Evolutionary conservation across 768 basidiomycete species (phyloP).

Genomic region (Xerocomellus chrysenteron): DNA sequence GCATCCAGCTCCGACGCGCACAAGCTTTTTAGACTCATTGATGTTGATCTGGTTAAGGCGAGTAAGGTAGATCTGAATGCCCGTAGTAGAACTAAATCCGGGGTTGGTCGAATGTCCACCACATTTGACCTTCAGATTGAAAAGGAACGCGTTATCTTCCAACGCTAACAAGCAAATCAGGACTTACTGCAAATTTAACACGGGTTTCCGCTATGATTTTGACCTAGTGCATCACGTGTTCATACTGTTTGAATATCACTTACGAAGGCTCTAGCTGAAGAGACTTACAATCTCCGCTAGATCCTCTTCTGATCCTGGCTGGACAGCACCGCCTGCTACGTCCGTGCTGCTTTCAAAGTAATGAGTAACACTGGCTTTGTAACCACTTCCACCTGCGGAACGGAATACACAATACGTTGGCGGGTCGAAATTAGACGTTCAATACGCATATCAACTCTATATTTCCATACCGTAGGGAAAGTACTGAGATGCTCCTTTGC

Average conservation of each 20-base stretch:
- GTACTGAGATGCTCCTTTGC: conserved; percentile 6
- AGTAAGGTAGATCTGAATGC: conserved; percentile 29
- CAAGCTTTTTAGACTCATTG: neutral
- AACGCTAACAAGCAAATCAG: neutral
- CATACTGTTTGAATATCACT: neutral
- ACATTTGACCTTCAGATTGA: conserved; percentile 28
- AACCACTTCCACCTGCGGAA: conserved; percentile 13
- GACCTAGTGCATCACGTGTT: conserved; percentile 1
- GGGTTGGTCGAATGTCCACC: conserved; percentile 33
- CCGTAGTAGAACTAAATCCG: conserved; percentile 33
- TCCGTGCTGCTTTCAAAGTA: conserved; percentile 16
- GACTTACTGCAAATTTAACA: conserved; percentile 14
- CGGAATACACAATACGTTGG: neutral
- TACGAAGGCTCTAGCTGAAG: neutral
- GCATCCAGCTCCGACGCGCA: conserved; percentile 28
- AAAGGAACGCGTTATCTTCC: too few relatives aligned
- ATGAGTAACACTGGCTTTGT: conserved; percentile 12
- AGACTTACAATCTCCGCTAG: conserved; percentile 5
- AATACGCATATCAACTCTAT: neutral
- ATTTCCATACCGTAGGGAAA: conserved; percentile 5
- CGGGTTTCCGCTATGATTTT: conserved; percentile 2
- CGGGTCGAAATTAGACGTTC: neutral
- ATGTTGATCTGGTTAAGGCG: conserved; percentile 20
- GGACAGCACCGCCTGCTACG: conserved; percentile 7
- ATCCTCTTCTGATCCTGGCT: conserved; percentile 13